Conservation (phyloP, 2,329 filamentous ascomycete species). For the Huntiella abstrusa region DNA sequence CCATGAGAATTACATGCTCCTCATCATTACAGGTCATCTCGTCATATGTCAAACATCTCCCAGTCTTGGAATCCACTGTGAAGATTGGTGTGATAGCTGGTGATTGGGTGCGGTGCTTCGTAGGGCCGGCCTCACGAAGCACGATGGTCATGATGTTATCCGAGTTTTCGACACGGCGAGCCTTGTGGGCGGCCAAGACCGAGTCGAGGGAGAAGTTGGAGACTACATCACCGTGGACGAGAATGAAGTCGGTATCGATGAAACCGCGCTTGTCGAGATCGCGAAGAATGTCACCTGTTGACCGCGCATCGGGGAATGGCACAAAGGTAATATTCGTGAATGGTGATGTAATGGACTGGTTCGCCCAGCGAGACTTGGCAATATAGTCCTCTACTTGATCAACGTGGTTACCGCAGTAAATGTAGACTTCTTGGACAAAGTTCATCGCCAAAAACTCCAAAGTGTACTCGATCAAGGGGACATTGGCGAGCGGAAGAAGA, state of each 20-base stretch:
- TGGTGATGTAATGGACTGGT: constrained; percentile 33
- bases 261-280: constrained; percentile 75
- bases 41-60: constrained; percentile 83
- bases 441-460: constrained; percentile 91
- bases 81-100: constrained; percentile 65
- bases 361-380: constrained; percentile 54
- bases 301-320: constrained; percentile 63
- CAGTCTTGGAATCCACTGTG: constrained; percentile 60
- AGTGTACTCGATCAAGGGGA: constrained; percentile 90
- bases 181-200: constrained; percentile 60
- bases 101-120: constrained; percentile 56
- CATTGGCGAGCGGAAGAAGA: constrained; percentile 81
- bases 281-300: constrained; percentile 83
- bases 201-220: constrained; percentile 73
- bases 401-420: constrained; percentile 78
- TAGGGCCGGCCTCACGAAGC: constrained; percentile 54
- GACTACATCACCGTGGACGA: constrained; percentile 84
- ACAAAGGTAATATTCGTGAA: constrained; percentile 73
- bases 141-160: constrained; percentile 98
- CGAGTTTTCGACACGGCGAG: constrained; percentile 64
- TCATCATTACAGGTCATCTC: constrained; percentile 57
- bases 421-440: constrained; percentile 80
- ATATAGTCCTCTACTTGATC: constrained; percentile 80
- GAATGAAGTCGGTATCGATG: constrained; percentile 75
- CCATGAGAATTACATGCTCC: constrained; percentile 50